These are phyloP conservation scores for Neurospora tetraspora DNA, from an alignment of 495 filamentous ascomycete species.

Conservation along the genomic window DNA sequence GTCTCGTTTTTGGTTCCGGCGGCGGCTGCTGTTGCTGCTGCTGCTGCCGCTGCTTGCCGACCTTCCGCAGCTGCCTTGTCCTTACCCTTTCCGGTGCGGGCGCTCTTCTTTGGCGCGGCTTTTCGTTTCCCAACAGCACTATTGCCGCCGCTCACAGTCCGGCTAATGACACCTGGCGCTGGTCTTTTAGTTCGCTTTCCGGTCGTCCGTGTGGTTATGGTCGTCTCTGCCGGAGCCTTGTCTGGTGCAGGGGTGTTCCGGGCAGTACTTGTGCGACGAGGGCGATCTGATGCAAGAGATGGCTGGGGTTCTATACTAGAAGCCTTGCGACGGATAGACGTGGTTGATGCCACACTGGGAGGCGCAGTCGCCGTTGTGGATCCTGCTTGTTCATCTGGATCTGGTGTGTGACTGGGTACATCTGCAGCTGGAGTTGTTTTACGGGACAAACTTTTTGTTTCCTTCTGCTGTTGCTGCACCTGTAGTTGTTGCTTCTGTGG, in stretches of 20 bases:
- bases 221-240: neutral
- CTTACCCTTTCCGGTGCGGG: slow-evolving; percentile 14
- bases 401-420: neutral
- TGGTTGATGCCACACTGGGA: slow-evolving; percentile 5
- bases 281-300: slow-evolving; percentile 37
- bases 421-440: neutral
- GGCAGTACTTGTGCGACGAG: slow-evolving; percentile 46
- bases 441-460: neutral
- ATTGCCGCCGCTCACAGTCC: slow-evolving; percentile 59
- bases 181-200: slow-evolving; percentile 52
- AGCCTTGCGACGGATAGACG: slow-evolving; percentile 37
- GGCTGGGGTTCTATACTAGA: slow-evolving; percentile 39
- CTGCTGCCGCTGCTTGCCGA: slow-evolving; percentile 39
- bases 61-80: slow-evolving; percentile 8
- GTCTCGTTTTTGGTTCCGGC: slow-evolving; percentile 2
- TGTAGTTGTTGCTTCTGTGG: slow-evolving; percentile 6
- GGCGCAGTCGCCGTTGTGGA: neutral
- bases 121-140: slow-evolving; percentile 69
- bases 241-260: slow-evolving; percentile 47
- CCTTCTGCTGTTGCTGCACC: slow-evolving; percentile 3
- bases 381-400: neutral
- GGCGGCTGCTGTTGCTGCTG: slow-evolving; percentile 16
- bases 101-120: slow-evolving; percentile 53
- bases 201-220: neutral
- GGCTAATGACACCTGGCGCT: slow-evolving; percentile 64